These are phyloP conservation scores for Arthrobotrys iridis DNA, from an alignment of 2,329 filamentous ascomycete species.

Conservation along the genomic window DNA sequence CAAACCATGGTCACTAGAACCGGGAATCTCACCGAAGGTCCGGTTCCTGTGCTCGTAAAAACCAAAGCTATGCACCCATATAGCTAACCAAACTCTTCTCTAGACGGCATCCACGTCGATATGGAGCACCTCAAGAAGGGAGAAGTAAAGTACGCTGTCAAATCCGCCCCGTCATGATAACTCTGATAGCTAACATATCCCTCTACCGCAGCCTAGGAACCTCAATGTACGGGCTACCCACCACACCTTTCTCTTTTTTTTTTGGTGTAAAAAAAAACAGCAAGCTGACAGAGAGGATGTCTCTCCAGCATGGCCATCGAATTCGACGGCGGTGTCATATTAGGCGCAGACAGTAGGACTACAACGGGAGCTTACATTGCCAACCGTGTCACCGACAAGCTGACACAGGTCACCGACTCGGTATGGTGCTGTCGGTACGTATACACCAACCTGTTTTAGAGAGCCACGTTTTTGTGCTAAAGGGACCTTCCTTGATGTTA, in stretches of 20 bases:
- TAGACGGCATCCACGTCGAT: conserved; percentile 98
- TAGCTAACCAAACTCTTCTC: conserved; percentile 19
- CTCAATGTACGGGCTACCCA: conserved; percentile 77
- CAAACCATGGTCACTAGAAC: conserved; percentile 65
- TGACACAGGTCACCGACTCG: conserved; percentile 97
- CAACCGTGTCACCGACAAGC: conserved; percentile 98
- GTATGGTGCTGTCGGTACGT: conserved; percentile 92
- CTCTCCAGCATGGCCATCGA: conserved; percentile 89
- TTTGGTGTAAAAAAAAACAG: too few relatives aligned
- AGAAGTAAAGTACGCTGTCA: conserved; percentile 86
- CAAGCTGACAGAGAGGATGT: background rate
- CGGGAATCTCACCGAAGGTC: conserved; percentile 73
- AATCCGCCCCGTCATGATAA: background rate
- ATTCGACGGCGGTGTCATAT: conserved; percentile 97
- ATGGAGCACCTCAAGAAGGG: conserved; percentile 99
- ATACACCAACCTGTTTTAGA: background rate
- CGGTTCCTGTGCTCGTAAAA: conserved; percentile 14
- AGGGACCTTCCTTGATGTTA: background rate
- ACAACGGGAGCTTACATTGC: conserved; percentile 98
- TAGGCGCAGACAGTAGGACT: conserved; percentile 95
- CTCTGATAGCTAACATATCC: conserved; percentile 58
- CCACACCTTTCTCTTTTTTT: too few relatives aligned
- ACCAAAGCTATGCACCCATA: background rate
- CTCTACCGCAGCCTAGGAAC: conserved; percentile 80
- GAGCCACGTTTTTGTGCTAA: background rate